Conservation (phyloP, 1,284 basidiomycete genomes). For the Cystobasidiaceae sp. region DNA sequence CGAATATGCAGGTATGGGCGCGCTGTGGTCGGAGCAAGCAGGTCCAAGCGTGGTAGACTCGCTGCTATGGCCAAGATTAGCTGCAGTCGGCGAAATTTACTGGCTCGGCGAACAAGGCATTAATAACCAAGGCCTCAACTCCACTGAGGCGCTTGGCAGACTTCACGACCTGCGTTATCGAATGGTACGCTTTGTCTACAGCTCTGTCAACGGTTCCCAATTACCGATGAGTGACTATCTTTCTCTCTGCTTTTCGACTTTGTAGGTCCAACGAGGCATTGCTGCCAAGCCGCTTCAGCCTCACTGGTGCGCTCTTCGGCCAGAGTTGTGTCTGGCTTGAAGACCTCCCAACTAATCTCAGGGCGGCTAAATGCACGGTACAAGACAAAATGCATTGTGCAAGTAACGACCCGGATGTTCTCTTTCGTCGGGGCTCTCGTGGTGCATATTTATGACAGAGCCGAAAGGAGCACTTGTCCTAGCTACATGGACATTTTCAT, state of each 20-base stretch:
- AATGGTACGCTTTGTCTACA: not conserved
- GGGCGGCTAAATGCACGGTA: too few species aligned
- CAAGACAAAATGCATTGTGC: too few species aligned
- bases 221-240: not conserved
- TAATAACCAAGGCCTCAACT: slow-evolving; percentile 33
- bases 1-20: slow-evolving; percentile 61
- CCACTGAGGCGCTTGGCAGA: slow-evolving; percentile 61
- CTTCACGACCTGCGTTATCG: slow-evolving; percentile 65
- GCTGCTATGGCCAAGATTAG: slow-evolving; percentile 72
- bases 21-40: slow-evolving; percentile 74
- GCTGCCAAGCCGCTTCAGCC: slow-evolving; percentile 67
- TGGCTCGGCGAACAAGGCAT: slow-evolving; percentile 61
- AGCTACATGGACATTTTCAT: too few species aligned
- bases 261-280: slow-evolving; percentile 58
- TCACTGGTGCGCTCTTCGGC: slow-evolving; percentile 72
- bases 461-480: too few species aligned
- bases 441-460: too few species aligned
- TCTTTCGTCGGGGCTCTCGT: too few species aligned
- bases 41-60: slow-evolving; percentile 64
- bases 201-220: not conserved
- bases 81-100: slow-evolving; percentile 71
- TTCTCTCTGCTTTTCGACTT: slow-evolving; percentile 48
- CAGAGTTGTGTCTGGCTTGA: slow-evolving; percentile 48
- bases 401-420: too few species aligned
- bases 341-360: too few species aligned